Base-by-base conservation (phyloP, 495 filamentous ascomycete genomes). In the Jackrogersella multiformis region DNA sequence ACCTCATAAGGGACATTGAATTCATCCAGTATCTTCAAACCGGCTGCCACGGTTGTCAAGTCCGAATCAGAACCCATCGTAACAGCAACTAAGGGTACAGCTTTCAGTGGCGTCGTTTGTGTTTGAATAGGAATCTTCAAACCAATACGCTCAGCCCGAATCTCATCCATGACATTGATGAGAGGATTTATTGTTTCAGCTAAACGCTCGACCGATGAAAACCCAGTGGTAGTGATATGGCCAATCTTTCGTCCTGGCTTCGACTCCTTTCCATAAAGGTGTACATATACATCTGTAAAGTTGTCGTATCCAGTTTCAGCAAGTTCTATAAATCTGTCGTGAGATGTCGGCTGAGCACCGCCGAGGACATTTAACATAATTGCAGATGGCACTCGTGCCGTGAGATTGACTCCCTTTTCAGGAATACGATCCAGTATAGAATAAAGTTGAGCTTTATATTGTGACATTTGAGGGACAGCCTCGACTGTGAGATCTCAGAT, bases 361-460 rank as follows among this genome's bases (percentile, higher is more conserved):
- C 95, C 95, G 38, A 99, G 88, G 61, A 99, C 92, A 79, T 99
- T 99, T 51, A 98, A 87, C 95, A 99, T 99, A 71, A 99, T 92
- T 16, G 94, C 87, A 8, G 76, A 81, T 45, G 80, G 79, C 34
- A 81, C 83, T 44, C 85, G 83, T 21, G 88, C 85, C 10, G 82
- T 80, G 52, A 94, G 80, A 24, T 84, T 76, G 13, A 88, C 80
- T 56, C 84, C 85, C 69, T 86, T 80, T 12, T 84, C 73, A 1
- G 86, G 85, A 35, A 94, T 85, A 9, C 90, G 91, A 67, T 91
- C 91, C 34, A 96, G 84, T 63, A 99, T 93, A 12, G 95, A 89
- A 41, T 90, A 86, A 41, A 98, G 85, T 72, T 99, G 95, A 30
- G 92, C 88, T 74, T 95, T 90, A 76, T 91, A 99, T 76, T 99